Evolutionary conservation across 306 rosid genomes (phyloP).

Genomic region (Castanospermum australe): DNA sequence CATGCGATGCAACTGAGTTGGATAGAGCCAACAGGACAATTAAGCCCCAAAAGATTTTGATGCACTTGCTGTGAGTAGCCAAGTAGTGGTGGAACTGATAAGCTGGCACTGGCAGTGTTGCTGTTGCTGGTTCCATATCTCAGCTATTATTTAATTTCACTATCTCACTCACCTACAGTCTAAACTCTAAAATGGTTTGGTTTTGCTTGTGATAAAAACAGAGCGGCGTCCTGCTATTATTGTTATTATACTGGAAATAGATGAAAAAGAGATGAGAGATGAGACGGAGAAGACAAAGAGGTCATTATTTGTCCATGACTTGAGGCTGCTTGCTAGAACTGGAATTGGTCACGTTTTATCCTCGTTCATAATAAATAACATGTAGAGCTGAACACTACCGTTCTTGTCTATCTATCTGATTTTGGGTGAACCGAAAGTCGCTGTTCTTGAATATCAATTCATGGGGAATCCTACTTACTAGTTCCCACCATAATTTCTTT

Average conservation of each 20-base stretch:
- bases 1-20: neutral
- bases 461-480: neutral
- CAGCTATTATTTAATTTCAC: no score
- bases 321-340: neutral
- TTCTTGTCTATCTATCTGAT: neutral
- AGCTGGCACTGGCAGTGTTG: neutral
- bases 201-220: neutral
- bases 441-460: neutral
- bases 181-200: neutral
- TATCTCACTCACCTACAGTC: neutral
- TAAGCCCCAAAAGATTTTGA: neutral
- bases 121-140: neutral
- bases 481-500: neutral
- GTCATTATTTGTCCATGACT: no score
- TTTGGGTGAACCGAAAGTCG: neutral
- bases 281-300: no score
- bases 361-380: neutral
- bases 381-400: neutral
- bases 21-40: slow-evolving; percentile 5
- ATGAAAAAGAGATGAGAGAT: neutral
- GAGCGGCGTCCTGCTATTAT: neutral
- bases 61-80: neutral
- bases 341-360: neutral
- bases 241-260: neutral
- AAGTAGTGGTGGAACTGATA: neutral